Base-by-base conservation (phyloP, 2,329 filamentous ascomycete genomes). In the Karstenula rhodostoma region DNA sequence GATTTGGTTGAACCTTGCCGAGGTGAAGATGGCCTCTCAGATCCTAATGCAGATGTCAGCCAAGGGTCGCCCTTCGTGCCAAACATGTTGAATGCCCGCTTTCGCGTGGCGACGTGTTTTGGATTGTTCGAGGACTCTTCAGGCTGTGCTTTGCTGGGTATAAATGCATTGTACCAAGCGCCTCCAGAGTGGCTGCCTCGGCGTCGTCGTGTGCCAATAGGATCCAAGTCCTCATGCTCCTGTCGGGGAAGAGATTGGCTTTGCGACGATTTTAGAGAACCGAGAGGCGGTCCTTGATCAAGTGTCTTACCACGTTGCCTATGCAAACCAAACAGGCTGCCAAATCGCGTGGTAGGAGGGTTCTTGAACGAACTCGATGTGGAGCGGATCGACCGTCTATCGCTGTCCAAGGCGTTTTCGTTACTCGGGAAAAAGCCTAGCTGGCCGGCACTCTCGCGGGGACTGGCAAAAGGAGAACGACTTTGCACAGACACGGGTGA, bases 241-340 rank as follows among this genome's bases (percentile, higher is more conserved):
- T 87, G 83, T 37, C 86, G 81, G 6, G 92, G 92, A 66, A 95
- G 87, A 0, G 92, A 94, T 71, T 92, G 90, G 69, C 90, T 93
- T 73, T 94, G 90, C 0, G 86, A 85, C 32, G 86, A 79, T 71
- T 91, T 92, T 15, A 94, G 80, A 22, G 85, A 88, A 0, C 92
- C 92, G 8, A 93, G 77, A 1, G 85, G 82, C 6, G 89, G 89
- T 0, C 89, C 88, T 32, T 87, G 84, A 32, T 86, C 85, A 9
- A 84, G 72, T 0, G 83, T 83, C 76, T 92, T 93, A 5, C 85
- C 81, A 27, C 85, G 84, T 57, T 86, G 84, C 46, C 87, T 87
- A 52, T 89, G 86, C 15, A 77, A 67, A 85, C 88, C 53, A 54
- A 90, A 87, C 32, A 92, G 75, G 17, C 82, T 83, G 12, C 85